These are phyloP conservation scores for Rosa persica DNA, from an alignment of 306 rosid genomes.

Conservation along the genomic window DNA sequence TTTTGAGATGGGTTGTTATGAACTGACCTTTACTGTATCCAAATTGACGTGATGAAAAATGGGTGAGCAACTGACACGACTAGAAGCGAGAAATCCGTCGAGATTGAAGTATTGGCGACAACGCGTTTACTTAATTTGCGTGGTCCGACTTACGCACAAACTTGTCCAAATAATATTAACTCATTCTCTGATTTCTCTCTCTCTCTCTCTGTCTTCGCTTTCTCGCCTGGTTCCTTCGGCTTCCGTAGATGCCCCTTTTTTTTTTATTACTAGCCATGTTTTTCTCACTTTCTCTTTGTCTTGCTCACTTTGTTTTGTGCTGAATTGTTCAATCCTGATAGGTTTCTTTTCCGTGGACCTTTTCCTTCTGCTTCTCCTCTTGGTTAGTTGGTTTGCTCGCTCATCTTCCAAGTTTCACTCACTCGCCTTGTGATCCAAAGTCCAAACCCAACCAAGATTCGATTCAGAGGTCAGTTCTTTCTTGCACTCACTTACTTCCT, in stretches of 20 bases:
- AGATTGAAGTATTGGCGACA: neutral
- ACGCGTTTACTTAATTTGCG: neutral
- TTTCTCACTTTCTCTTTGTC: no score
- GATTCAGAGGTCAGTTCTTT: slow-evolving; percentile 9
- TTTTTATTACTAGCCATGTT: no score
- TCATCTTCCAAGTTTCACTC: no score
- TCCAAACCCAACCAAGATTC: slow-evolving; percentile 3
- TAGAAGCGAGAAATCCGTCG: neutral
- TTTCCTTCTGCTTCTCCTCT: slow-evolving; percentile 17
- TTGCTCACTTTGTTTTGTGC: neutral
- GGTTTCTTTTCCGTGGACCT: slow-evolving; percentile 12
- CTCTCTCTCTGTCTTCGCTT: no score
- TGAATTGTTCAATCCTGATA: slow-evolving; percentile 26
- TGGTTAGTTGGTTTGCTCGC: neutral
- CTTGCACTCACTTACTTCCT: neutral
- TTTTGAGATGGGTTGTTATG: no score
- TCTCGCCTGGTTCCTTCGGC: no score
- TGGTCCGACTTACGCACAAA: neutral
- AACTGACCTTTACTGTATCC: no score
- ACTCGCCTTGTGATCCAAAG: no score
- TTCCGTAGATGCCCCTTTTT: neutral
- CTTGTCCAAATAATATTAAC: neutral
- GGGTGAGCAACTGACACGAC: neutral
- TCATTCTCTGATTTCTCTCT: no score
- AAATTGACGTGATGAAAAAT: no score